phyloP scores from a whole-genome alignment of 1,284 basidiomycete genomes.

The Ustilago esculenta region DNA sequence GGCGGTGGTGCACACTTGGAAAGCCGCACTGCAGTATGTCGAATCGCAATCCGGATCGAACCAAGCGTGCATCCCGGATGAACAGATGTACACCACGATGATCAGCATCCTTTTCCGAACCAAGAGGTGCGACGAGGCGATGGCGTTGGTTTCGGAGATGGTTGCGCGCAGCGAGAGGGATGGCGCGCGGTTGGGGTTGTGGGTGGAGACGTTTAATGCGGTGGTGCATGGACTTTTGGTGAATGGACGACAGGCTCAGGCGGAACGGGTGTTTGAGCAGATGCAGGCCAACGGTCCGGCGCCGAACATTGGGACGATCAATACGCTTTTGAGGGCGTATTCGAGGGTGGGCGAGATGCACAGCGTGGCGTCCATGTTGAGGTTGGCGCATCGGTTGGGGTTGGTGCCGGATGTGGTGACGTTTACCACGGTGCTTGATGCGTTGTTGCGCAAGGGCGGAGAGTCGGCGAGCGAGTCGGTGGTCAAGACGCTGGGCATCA shows the following conservation, averaged over 20 bases:
- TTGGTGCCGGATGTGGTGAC: slow-evolving; percentile 58
- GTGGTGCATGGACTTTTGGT: slow-evolving; percentile 50
- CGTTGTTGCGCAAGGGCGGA: slow-evolving; percentile 45
- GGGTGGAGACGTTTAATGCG: slow-evolving; percentile 57
- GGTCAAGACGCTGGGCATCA: slow-evolving; percentile 45
- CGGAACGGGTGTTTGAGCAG: slow-evolving; percentile 31
- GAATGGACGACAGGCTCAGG: slow-evolving; percentile 20
- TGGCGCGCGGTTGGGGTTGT: slow-evolving; percentile 16
- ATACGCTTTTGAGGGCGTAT: slow-evolving; percentile 53
- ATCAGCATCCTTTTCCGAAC: slow-evolving; percentile 47
- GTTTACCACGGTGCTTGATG: slow-evolving; percentile 59
- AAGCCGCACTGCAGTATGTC: slow-evolving; percentile 16
- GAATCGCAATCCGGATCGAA: no score
- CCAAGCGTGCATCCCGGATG: no score
- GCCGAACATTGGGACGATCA: slow-evolving; percentile 58
- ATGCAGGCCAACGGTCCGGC: slow-evolving; percentile 48
- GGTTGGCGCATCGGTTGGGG: slow-evolving; percentile 30
- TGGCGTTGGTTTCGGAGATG: slow-evolving; percentile 45
- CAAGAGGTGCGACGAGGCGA: slow-evolving; percentile 28
- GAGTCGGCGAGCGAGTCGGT: slow-evolving; percentile 39
- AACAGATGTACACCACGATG: slow-evolving; percentile 58
- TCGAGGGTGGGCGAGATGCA: slow-evolving; percentile 38
- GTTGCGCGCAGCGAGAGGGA: slow-evolving; percentile 8
- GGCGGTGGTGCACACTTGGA: slow-evolving; percentile 49
- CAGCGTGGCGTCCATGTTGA: slow-evolving; percentile 38